Evolutionary conservation across 2,329 filamentous ascomycete genomes (phyloP), one percentile per base, ranked within the genome.

Genomic region (Ceratocystis cubensis): DNA sequence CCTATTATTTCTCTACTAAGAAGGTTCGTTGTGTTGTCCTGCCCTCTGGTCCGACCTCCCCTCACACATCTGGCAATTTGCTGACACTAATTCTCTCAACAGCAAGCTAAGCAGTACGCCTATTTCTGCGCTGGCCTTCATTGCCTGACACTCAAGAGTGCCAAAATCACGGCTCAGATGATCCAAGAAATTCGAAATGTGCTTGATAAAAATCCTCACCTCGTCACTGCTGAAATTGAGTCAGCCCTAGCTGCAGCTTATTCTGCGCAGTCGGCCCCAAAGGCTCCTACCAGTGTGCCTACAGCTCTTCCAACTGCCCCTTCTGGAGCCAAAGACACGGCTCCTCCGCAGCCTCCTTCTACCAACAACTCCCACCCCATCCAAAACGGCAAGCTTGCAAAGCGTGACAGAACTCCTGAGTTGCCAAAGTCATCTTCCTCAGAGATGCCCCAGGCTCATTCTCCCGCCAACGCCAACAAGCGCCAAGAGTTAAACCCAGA

Each of bases 51-150:
- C 15, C 44, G 8, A 6, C 48, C 50, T 30, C n/a, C 15, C 33
- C 22, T 41, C 33, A 25, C 63, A 20, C 6, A 44, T 44, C 37
- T 5, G 4, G 17, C 30, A 37, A 15, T 10, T 41, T 41, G 13
- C 37, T 2, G n/a, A 28, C 22, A 66, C 33, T 64, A 33, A 59
- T n/a, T 20, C 15, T 45, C 37, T 25, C 45, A 10, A 20, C 61
- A 77, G 74, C 72, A 78, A 45, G 81, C 82, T 28, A 83, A 81
- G 72, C 75, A 78, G 68, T 82, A 79, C 69, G 81, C 82, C 0
- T 81, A 82, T 25, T 78, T 77, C 70, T 76, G 75, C 13, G 80
- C 80, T 28, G 70, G 79, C 25, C 72, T 75, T 6, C 81, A 76
- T 74, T 64, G 0, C 15, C 8, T 64, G 2, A 33, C 53, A 15